phyloP scores from a whole-genome alignment of 2,329 filamentous ascomycete species.

The Fonsecaea monophora region DNA sequence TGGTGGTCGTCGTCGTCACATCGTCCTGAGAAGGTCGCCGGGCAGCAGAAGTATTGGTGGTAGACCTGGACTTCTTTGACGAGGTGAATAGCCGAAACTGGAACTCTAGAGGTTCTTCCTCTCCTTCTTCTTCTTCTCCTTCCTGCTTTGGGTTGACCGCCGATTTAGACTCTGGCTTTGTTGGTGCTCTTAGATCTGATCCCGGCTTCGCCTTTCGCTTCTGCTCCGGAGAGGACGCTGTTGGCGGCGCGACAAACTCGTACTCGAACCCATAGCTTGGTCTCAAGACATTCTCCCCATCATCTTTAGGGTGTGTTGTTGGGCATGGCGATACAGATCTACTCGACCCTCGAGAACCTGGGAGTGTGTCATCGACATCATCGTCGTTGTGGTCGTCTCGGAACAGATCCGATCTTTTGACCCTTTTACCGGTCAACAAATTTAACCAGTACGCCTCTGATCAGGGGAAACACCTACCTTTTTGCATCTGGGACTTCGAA shows the following conservation, averaged over 20 bases:
- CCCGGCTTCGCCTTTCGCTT: not conserved
- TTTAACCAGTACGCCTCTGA: not conserved
- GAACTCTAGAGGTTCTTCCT: conserved; percentile 19
- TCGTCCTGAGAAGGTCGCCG: not conserved
- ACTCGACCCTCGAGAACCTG: conserved; percentile 13
- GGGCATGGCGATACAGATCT: conserved; percentile 15
- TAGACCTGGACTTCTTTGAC: not conserved
- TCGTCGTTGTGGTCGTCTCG: conserved; percentile 12
- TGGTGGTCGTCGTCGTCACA: too few relatives aligned
- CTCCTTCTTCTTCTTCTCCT: conserved; percentile 13
- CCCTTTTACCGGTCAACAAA: conserved; percentile 11
- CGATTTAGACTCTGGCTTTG: not conserved
- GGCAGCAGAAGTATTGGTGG: not conserved
- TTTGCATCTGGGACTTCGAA: conserved; percentile 34
- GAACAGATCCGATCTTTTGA: conserved; percentile 31
- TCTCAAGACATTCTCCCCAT: not conserved
- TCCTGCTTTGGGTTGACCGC: not conserved
- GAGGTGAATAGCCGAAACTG: conserved; percentile 37
- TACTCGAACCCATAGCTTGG: conserved; percentile 38
- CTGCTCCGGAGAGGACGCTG: not conserved
- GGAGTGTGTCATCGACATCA: not conserved
- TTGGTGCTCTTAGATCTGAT: not conserved
- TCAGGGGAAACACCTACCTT: conserved; percentile 23
- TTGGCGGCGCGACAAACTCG: conserved; percentile 32
- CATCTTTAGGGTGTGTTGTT: not conserved